Evolutionary conservation across 169 alveolate species (phyloP), one percentile per base, ranked within the genome.

Genomic region (Sarcocystis neurona): DNA sequence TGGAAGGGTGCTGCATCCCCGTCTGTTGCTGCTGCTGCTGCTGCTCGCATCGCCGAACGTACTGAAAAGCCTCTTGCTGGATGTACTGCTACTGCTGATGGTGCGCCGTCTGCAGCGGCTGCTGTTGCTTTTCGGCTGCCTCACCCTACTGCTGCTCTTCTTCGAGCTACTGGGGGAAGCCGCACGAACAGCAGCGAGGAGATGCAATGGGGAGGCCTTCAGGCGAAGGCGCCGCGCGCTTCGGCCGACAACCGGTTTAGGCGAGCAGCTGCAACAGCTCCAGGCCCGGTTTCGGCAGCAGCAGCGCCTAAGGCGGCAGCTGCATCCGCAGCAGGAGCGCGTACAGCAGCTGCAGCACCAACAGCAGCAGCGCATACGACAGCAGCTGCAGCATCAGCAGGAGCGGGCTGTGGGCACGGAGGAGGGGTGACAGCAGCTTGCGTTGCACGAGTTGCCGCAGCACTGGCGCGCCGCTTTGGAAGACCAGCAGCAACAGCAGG

Each of bases 401-500:
- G 39, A 6, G 15, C 5, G 75, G 30, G 10, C 32, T 37, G 10
- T 63, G 41, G 15, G 41, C 75, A 5, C 75, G 41, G 5, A 37
- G 10, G 5, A 12, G 15, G 8, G 75, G 30, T 37, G 37, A 10
- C 32, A n/a, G 8, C 41, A 8, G 37, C 15, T 63, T 37, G 41
- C 32, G 10, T 63, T 63, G 37, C 5, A 27, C 37, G 12, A 5
- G 5, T 63, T 63, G 41, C 75, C 41, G 30, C 37, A 27, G 41
- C 32, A 8, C 75, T 12, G 75, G 30, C 75, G 32, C 37, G 10
- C 75, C 15, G 15, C 39, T 23, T n/a, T 5, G 30, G 75, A n/a
- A 63, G 75, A 50, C n/a, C 63, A 50, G 63, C 63, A 50, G 63
- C 63, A 50, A 20, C 63, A 50, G 63, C 63, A 50, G 63, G n/a